Base-by-base conservation (phyloP, 2,329 filamentous ascomycete species). In the Fusarium sp. region DNA sequence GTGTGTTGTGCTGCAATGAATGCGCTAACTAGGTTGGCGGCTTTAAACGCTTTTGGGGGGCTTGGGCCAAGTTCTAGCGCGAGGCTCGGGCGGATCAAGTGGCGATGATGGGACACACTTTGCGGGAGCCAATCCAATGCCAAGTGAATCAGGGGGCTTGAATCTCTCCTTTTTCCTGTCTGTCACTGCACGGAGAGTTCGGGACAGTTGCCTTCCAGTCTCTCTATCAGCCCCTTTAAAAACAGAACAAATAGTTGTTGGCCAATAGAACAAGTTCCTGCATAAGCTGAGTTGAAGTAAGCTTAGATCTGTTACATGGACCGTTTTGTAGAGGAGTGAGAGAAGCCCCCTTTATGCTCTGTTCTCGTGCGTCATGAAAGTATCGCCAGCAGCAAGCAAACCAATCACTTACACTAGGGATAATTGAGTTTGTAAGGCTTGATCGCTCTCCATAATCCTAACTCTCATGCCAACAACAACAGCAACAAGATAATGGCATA, bases 111-210 rank as follows among this genome's bases (percentile, higher is more conserved):
- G n/a, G 18, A 31, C n/a, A 27, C 37, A 21, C 27, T 45, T 40
- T 45, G 46, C 29, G 40, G 40, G 39, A 61, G 43, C n/a, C 40
- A 58, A 55, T 49, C 15, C 13, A 31, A 31, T 41, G 61, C 60
- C 59, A 64, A 65, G 61, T 59, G 41, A 64, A 65, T 59, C 45
- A 64, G 60, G 61, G 60, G 61, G 37, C 39, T 45, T 50, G 15
- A 33, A 20, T 41, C 51, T 58, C 60, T 49, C 56, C 56, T 52
- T 63, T 48, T 20, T 29, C 23, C 45, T 21, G 53, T 43, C 27
- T 17, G 29, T 13, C 31, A 54, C 51, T 62, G 58, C 29, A 14
- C 14, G 31, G 13, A 11, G 29, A 36, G n/a, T 35, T 21, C 39
- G 15, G 45, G 25, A 42, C 11, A 31, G 13, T 2, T 31, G 11